Conservation (phyloP, 768 basidiomycete genomes). For the Psilocybe cyanescens region DNA sequence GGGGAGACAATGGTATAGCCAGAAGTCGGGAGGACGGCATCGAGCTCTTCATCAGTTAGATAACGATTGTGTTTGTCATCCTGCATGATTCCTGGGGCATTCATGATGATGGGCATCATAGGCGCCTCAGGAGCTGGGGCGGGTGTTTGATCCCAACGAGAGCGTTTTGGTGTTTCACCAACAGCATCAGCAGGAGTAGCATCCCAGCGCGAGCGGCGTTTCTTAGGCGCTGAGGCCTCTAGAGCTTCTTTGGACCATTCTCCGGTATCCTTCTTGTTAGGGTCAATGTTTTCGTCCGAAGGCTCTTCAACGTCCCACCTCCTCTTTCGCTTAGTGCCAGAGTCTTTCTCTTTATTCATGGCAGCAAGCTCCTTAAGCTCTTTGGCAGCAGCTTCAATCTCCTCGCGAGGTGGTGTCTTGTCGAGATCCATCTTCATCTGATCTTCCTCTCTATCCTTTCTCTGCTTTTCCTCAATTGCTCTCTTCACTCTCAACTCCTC, state of each 20-base stretch:
- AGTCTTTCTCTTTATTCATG: constrained; percentile 42
- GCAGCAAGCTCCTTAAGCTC: constrained; percentile 71
- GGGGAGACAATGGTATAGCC: constrained; percentile 94
- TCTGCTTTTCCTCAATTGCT: constrained; percentile 90
- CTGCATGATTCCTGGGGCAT: constrained; percentile 83
- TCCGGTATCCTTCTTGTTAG: constrained; percentile 58
- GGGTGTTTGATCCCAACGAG: constrained; percentile 97
- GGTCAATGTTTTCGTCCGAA: constrained; percentile 67
- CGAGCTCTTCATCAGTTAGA: constrained; percentile 94
- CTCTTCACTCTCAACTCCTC: constrained; percentile 86
- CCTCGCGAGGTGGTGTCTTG: constrained; percentile 86
- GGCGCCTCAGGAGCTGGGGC: constrained; percentile 62
- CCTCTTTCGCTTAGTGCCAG: constrained; percentile 70
- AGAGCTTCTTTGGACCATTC: constrained; percentile 80
- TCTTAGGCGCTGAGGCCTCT: constrained; percentile 80
- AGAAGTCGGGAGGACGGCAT: constrained; percentile 80
- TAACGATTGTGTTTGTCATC: constrained; percentile 98
- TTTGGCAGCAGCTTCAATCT: constrained; percentile 73
- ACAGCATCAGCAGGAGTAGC: constrained; percentile 80
- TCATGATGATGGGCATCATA: constrained; percentile 86
- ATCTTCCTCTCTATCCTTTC: constrained; percentile 71
- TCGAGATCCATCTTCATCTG: constrained; percentile 87
- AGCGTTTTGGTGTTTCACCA: constrained; percentile 82
- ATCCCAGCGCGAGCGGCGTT: constrained; percentile 96
- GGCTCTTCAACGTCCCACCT: constrained; percentile 78